Base-by-base conservation (phyloP, 306 rosid species). In the Aeschynomene evenia region DNA sequence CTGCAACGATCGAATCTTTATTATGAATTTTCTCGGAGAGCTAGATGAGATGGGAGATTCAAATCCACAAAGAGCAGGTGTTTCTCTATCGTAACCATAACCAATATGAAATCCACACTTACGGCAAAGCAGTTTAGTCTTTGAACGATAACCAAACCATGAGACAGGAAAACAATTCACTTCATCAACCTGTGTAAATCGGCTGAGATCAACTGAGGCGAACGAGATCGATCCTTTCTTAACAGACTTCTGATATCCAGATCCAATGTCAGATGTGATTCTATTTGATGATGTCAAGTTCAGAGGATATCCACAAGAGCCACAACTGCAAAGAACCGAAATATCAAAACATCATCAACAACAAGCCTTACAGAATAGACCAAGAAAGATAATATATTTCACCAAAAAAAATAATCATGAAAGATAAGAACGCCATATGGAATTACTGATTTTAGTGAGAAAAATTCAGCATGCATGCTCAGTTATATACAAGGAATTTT, bases 271-370 rank as follows among this genome's bases (percentile, higher is more conserved):
- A 70, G 89, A 78, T 50, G 91, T 82, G 81, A 76, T 80, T 36
- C 91, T 72, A 76, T 86, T 84, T 12, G 84, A 66, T 14, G 92
- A 86, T 19, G 74, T 77, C 72, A 86, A 77, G 52, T 86, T 83
- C 82, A 89, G 71, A 82, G 84, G 91, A 83, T 85, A 85, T 34
- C 87, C 88, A 72, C 88, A 86, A 66, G 88, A 84, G 58, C 90
- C 90, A 66, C 88, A 89, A 51, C 90, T 84, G 80, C 76, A 84
- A 43, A 39, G 49, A 57, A 54, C 67, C 48, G 26, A 75, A 80
- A 57, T 49, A 68, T 74, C 73, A 78, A 49, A 55, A 70, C 66
- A 62, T n/a, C 45, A 56, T 39, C n/a, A n/a, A 4, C 15, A 31
- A 57, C 20, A 54, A 51, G 39, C 53, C 70, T 29, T 65, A 73